A percentile compares a stretch with the other conserved stretches of the same genome.
phyloP scores from a whole-genome alignment of 208 protist species.

The Trypanosoma melophagium region DNA sequence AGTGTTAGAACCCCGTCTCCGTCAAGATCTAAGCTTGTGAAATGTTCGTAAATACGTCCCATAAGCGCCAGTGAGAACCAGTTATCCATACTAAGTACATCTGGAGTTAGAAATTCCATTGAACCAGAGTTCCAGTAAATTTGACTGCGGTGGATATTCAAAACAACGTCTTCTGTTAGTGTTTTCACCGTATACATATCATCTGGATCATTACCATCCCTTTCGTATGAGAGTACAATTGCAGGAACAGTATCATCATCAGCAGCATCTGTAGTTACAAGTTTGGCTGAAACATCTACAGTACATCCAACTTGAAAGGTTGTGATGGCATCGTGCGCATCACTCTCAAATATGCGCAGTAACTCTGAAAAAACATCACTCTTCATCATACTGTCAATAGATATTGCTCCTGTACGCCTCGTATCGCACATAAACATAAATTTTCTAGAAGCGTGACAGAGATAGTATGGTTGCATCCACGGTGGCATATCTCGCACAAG shows the following conservation, averaged over 20 bases:
- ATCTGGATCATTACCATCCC: conserved; percentile 46
- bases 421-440: conserved; percentile 94
- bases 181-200: conserved; percentile 77
- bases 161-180: conserved; percentile 29
- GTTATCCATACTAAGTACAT: conserved; percentile 80
- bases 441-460: conserved; percentile 89
- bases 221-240: conserved; percentile 59
- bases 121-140: conserved; percentile 82
- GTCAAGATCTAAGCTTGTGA: conserved; percentile 79
- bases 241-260: conserved; percentile 72
- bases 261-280: conserved; percentile 32
- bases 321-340: conserved; percentile 69
- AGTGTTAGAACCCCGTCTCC: conserved; percentile 82
- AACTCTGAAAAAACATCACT: conserved; percentile 90
- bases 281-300: conserved; percentile 66
- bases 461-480: conserved; percentile 89
- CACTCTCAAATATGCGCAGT: conserved; percentile 87
- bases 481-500: conserved; percentile 80
- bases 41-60: conserved; percentile 89
- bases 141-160: conserved; percentile 48
- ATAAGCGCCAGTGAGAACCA: conserved; percentile 89
- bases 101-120: conserved; percentile 56
- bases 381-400: conserved; percentile 81
- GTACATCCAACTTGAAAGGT: conserved; percentile 64
- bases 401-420: conserved; percentile 60